Percentiles rank a stretch among this genome's conserved stretches.
Conservation (phyloP, 176 grass and related monocot species). For the Triticum timopheevii region DNA sequence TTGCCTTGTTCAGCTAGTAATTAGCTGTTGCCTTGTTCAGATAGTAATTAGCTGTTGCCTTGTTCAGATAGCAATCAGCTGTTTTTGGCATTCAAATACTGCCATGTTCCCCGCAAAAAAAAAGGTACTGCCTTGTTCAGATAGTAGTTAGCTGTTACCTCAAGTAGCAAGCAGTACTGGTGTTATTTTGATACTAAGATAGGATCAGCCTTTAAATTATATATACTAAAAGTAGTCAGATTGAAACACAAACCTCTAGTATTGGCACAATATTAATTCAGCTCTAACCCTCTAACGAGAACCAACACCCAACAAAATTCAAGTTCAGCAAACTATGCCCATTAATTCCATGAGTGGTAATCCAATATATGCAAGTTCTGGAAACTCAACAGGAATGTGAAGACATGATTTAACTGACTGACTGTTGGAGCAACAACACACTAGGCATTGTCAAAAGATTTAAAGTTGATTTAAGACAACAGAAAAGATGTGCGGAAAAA, state of each 20-base stretch:
- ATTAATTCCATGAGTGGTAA: background rate
- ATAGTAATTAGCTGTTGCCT: background rate
- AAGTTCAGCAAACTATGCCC: background rate
- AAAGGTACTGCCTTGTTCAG: no score
- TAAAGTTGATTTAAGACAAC: constrained; percentile 30
- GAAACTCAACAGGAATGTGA: background rate
- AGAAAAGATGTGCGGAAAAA: constrained; percentile 1
- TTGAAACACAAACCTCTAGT: background rate
- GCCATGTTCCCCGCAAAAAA: no score
- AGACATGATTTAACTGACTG: constrained; percentile 1
- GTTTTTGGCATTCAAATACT: background rate
- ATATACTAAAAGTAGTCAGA: background rate
- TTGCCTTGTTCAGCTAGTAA: background rate
- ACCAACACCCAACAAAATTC: background rate
- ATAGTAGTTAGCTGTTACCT: background rate
- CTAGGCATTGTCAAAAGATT: background rate
- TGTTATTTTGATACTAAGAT: background rate
- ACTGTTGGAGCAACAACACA: constrained; percentile 11
- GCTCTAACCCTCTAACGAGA: background rate
- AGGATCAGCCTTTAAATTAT: background rate
- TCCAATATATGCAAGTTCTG: constrained; percentile 24
- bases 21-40: background rate
- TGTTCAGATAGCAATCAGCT: background rate
- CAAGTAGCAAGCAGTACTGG: background rate
- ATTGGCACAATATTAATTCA: background rate